These are phyloP conservation scores for Capsicum baccatum DNA, from an alignment of 257 asterid genomes.

Conservation along the genomic window DNA sequence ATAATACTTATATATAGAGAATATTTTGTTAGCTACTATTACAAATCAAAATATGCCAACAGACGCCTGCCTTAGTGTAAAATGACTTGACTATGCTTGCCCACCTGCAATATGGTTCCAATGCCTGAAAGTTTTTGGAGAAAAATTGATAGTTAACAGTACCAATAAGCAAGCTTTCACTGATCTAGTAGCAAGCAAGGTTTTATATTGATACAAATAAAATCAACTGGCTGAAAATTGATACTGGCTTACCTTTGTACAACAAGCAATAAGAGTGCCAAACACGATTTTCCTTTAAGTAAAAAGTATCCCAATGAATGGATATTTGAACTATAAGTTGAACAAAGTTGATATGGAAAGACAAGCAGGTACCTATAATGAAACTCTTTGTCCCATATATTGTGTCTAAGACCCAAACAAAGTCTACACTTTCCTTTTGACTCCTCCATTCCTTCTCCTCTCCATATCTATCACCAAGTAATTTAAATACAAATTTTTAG, in stretches of 20 bases:
- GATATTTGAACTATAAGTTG: not conserved
- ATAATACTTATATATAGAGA: not conserved
- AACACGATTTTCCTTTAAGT: slow-evolving; percentile 78
- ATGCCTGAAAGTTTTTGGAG: not conserved
- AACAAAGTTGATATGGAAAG: slow-evolving; percentile 5
- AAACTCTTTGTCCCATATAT: slow-evolving; percentile 98
- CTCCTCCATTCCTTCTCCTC: slow-evolving; percentile 94
- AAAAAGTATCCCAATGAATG: not conserved
- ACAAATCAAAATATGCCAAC: slow-evolving; percentile 24
- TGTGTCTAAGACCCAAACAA: slow-evolving; percentile 96
- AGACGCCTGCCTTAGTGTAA: slow-evolving; percentile 4
- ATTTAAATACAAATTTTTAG: not conserved
- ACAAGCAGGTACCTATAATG: slow-evolving; percentile 66
- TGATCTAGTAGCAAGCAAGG: slow-evolving; percentile 20
- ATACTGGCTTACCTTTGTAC: slow-evolving; percentile 88
- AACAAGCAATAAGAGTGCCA: slow-evolving; percentile 93
- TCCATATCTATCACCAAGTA: slow-evolving; percentile 64
- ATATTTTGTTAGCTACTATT: not conserved
- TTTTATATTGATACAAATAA: not conserved
- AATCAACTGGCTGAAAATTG: slow-evolving; percentile 38
- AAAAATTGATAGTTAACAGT: not conserved
- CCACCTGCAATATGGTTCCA: not conserved
- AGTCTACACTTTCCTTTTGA: slow-evolving; percentile 70
- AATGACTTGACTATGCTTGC: not conserved
- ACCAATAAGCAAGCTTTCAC: not conserved